Percentiles rank a stretch among this genome's conserved stretches.
phyloP scores from a whole-genome alignment of 352 stramenopile genomes.

The Globisporangium emineosum region DNA sequence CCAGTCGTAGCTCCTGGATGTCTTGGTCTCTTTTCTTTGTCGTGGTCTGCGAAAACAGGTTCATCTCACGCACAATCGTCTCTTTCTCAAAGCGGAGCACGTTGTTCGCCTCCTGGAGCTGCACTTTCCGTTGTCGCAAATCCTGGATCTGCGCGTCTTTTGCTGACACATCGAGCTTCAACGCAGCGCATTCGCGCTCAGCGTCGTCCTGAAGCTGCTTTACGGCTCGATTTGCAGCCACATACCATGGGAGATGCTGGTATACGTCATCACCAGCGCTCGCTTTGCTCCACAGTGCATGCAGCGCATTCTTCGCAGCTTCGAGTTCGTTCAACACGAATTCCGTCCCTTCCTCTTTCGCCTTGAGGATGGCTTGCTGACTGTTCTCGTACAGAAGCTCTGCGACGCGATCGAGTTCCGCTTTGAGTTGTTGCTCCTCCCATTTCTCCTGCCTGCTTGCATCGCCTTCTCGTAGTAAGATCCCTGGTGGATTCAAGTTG shows the following conservation, averaged over 20 bases:
- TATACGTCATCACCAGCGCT: constrained; percentile 26
- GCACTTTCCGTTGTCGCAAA: constrained; percentile 24
- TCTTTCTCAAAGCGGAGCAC: constrained; percentile 72
- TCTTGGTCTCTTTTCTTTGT: constrained; percentile 57
- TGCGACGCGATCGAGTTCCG: constrained; percentile 27
- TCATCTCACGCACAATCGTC: constrained; percentile 55
- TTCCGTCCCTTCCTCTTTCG: constrained; percentile 25
- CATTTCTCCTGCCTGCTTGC: constrained; percentile 16
- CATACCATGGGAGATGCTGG: constrained; percentile 61
- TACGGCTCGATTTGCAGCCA: constrained; percentile 28
- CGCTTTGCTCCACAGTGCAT: constrained; percentile 22
- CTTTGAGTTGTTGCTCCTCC: constrained; percentile 33
- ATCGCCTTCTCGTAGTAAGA: constrained; percentile 15
- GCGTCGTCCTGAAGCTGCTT: constrained; percentile 34
- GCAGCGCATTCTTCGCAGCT: constrained; percentile 40
- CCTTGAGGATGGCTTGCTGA: constrained; percentile 25
- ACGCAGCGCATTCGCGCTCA: constrained; percentile 15
- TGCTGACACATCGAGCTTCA: constrained; percentile 26
- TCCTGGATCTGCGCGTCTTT: constrained; percentile 28
- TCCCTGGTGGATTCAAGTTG: constrained; percentile 11
- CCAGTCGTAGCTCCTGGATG: constrained; percentile 41
- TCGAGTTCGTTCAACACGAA: constrained; percentile 45
- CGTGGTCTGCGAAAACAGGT: constrained; percentile 43
- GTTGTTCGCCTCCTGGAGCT: constrained; percentile 50
- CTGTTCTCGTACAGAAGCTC: constrained; percentile 26